Conservation (phyloP, 1,284 basidiomycete genomes). For the Microbotryomycetes sp. region DNA sequence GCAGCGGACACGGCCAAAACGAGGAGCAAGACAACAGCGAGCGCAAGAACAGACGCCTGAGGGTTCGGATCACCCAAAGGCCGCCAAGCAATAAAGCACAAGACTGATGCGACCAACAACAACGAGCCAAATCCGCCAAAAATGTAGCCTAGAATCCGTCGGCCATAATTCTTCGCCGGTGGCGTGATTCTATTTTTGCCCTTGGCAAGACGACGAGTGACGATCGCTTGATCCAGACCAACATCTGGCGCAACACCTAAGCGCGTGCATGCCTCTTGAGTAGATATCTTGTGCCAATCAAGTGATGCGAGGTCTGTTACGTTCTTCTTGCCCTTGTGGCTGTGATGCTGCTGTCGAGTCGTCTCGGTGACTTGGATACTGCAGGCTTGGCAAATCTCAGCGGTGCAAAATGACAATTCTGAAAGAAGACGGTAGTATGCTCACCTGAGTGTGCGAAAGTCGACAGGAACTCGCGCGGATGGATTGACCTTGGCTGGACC, state of each 20-base stretch:
- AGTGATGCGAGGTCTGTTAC: constrained; percentile 43
- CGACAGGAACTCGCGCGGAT: constrained; percentile 30
- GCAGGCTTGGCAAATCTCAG: too few relatives aligned
- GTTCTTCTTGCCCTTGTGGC: too few relatives aligned
- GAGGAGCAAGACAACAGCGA: constrained; percentile 47
- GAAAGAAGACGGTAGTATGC: not conserved
- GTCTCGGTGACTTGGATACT: constrained; percentile 16
- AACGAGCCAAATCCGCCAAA: constrained; percentile 55
- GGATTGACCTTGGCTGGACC: constrained; percentile 3
- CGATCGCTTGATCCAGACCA: constrained; percentile 49
- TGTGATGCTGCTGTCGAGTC: not conserved
- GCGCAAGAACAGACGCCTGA: constrained; percentile 47
- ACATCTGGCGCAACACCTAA: constrained; percentile 47
- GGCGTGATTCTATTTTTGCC: constrained; percentile 51
- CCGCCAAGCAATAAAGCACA: constrained; percentile 49
- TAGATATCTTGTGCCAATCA: constrained; percentile 48
- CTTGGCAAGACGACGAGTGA: constrained; percentile 45
- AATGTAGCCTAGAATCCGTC: constrained; percentile 45
- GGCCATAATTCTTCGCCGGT: constrained; percentile 42
- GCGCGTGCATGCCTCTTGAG: constrained; percentile 48
- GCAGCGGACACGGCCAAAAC: constrained; percentile 47
- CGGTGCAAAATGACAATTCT: not conserved
- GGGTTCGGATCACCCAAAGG: constrained; percentile 47
- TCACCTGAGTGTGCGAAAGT: constrained; percentile 36
- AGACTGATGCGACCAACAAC: constrained; percentile 50